These are phyloP conservation scores for Vitis vinifera DNA, from an alignment of 164 flowering plant genomes.

Conservation along the genomic window DNA sequence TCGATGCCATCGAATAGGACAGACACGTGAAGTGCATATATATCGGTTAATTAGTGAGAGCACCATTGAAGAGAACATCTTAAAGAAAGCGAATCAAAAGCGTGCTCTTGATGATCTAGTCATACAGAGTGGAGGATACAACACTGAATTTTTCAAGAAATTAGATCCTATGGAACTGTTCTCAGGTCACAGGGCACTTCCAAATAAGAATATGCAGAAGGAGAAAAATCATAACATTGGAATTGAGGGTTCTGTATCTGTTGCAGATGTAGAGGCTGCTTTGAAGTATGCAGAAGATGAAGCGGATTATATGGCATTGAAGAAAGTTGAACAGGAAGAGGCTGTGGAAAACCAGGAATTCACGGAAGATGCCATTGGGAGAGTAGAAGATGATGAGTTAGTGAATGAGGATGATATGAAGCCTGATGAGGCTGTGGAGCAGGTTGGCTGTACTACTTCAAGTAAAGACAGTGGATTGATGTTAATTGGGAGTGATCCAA, in stretches of 20 bases:
- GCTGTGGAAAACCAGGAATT: slow-evolving; percentile 98
- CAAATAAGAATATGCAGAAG: slow-evolving; percentile 42
- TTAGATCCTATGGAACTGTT: slow-evolving; percentile 96
- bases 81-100: slow-evolving; percentile 98
- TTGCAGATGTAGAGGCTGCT: slow-evolving; percentile 96
- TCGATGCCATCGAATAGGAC: slow-evolving; percentile 97
- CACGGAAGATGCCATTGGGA: slow-evolving; percentile 81
- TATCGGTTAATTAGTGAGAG: slow-evolving; percentile 93
- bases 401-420: slow-evolving; percentile 75
- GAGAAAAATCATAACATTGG: slow-evolving; percentile 39
- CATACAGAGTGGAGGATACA: slow-evolving; percentile 96
- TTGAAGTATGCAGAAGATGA: slow-evolving; percentile 92
- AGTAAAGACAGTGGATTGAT: slow-evolving; percentile 30
- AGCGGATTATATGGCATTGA: slow-evolving; percentile 98
- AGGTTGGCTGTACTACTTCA: slow-evolving; percentile 25
- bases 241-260: slow-evolving; percentile 57
- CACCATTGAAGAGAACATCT: slow-evolving; percentile 96
- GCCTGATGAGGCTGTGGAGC: slow-evolving; percentile 64
- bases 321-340: slow-evolving; percentile 93
- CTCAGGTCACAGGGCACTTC: slow-evolving; percentile 66
- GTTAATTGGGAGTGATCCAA: slow-evolving; percentile 30
- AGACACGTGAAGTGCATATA: slow-evolving; percentile 97
- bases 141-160: slow-evolving; percentile 94
- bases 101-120: slow-evolving; percentile 97
- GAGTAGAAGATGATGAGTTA: slow-evolving; percentile 86